Evolutionary conservation across 306 rosid genomes (phyloP).

Genomic region (Glycine soja): DNA sequence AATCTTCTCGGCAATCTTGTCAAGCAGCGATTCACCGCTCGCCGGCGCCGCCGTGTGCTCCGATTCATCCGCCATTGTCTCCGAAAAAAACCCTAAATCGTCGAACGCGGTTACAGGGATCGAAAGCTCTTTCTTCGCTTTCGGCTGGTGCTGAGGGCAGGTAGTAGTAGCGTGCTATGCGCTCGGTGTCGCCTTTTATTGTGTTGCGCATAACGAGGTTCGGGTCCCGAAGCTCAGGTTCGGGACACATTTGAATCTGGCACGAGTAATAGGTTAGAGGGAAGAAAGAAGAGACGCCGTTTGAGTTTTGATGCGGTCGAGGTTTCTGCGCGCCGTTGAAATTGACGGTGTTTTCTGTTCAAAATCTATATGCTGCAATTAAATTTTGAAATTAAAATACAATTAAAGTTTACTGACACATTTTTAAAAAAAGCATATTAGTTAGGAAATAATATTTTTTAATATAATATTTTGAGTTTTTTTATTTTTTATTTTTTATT

Average conservation of each 20-base stretch:
- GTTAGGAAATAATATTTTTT: no score
- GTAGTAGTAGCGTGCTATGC: neutral
- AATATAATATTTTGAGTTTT: no score
- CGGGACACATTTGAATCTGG: conserved; percentile 47
- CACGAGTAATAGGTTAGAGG: neutral
- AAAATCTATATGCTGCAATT: neutral
- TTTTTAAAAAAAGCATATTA: no score
- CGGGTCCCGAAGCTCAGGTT: conserved; percentile 42
- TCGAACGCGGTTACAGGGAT: neutral
- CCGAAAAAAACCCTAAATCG: conserved; percentile 45
- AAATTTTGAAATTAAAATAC: no score
- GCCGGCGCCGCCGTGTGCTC: conserved; percentile 53
- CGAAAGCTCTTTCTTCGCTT: conserved; percentile 1
- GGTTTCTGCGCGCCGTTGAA: conserved; percentile 34
- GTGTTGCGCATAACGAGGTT: conserved; percentile 48
- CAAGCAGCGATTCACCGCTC: conserved; percentile 58
- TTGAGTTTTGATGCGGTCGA: conserved; percentile 30
- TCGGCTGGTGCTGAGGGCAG: conserved; percentile 21
- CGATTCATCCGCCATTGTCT: conserved; percentile 70
- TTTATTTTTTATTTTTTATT: no score
- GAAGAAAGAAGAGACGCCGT: conserved; percentile 43
- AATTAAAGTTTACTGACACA: neutral
- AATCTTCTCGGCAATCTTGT: conserved; percentile 74
- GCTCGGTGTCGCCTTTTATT: conserved; percentile 43
- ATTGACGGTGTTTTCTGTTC: conserved; percentile 36